phyloP scores from a whole-genome alignment of 768 basidiomycete species.

The Porphyrellus cyaneotinctus region DNA sequence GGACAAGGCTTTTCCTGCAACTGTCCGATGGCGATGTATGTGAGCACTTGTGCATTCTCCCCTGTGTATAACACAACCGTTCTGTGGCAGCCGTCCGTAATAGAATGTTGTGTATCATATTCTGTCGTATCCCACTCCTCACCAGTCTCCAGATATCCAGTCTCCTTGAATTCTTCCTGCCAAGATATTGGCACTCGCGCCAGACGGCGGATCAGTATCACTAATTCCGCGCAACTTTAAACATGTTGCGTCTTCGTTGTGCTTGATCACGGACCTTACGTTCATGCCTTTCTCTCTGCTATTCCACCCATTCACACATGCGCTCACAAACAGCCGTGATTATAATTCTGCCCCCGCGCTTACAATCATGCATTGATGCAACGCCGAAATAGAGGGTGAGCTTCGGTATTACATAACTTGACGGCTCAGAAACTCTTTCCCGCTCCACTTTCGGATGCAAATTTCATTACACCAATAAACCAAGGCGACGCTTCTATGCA shows the following conservation, averaged over 20 bases:
- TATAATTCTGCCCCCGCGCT: not conserved
- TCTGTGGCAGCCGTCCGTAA: too few species aligned
- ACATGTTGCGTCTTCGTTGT: not conserved
- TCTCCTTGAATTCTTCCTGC: not conserved
- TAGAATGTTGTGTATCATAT: too few species aligned
- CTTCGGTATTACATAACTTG: not conserved
- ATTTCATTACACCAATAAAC: too few species aligned
- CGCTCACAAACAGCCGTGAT: not conserved
- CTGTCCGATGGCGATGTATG: not conserved
- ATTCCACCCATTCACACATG: not conserved
- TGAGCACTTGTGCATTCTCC: not conserved
- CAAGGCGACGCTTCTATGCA: too few species aligned
- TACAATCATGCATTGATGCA: not conserved
- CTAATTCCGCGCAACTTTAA: not conserved
- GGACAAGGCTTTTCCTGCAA: conserved; percentile 19
- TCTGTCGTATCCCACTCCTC: not conserved
- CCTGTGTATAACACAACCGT: not conserved
- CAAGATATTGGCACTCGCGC: not conserved
- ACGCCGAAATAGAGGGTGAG: not conserved
- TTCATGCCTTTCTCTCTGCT: not conserved
- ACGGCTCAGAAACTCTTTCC: too few species aligned
- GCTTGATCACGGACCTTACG: not conserved
- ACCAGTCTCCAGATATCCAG: not conserved
- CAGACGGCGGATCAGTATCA: not conserved
- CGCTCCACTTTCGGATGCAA: too few species aligned